Evolutionary conservation across 2,329 filamentous ascomycete genomes (phyloP).

Genomic region (Exophiala spinifera): DNA sequence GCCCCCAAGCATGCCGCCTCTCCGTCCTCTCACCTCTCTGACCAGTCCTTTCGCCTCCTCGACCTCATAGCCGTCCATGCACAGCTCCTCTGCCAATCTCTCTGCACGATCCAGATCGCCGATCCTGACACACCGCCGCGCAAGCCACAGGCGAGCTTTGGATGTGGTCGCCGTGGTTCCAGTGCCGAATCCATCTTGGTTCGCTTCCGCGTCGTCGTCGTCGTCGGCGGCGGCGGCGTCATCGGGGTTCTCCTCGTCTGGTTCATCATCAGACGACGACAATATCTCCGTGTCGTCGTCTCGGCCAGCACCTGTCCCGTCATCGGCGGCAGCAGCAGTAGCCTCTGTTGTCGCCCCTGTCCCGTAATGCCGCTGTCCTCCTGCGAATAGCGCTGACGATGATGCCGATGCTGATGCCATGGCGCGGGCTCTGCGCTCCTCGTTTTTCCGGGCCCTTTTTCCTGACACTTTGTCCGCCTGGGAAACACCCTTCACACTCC

Average conservation of each 20-base stretch:
- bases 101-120: slow-evolving; percentile 74
- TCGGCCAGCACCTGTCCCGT: slow-evolving; percentile 37
- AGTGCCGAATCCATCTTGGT: slow-evolving; percentile 55
- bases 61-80: slow-evolving; percentile 92
- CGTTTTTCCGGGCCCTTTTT: slow-evolving; percentile 20
- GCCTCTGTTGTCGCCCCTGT: no score
- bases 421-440: slow-evolving; percentile 12
- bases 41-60: slow-evolving; percentile 95
- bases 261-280: slow-evolving; percentile 4
- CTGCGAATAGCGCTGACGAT: no score
- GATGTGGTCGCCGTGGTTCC: slow-evolving; percentile 90
- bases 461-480: slow-evolving; percentile 19
- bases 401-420: no score
- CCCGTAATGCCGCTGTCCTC: no score
- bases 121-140: slow-evolving; percentile 71
- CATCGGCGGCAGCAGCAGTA: slow-evolving; percentile 13
- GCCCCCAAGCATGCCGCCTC: slow-evolving; percentile 48
- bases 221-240: slow-evolving; percentile 23
- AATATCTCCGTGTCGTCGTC: slow-evolving; percentile 35
- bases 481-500: slow-evolving; percentile 36
- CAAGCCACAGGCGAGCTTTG: slow-evolving; percentile 91
- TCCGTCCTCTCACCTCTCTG: slow-evolving; percentile 74
- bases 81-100: slow-evolving; percentile 82
- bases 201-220: slow-evolving; percentile 38
- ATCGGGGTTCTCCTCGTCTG: neutral